phyloP scores from a whole-genome alignment of 306 rosid species.

The Coriaria nepalensis region DNA sequence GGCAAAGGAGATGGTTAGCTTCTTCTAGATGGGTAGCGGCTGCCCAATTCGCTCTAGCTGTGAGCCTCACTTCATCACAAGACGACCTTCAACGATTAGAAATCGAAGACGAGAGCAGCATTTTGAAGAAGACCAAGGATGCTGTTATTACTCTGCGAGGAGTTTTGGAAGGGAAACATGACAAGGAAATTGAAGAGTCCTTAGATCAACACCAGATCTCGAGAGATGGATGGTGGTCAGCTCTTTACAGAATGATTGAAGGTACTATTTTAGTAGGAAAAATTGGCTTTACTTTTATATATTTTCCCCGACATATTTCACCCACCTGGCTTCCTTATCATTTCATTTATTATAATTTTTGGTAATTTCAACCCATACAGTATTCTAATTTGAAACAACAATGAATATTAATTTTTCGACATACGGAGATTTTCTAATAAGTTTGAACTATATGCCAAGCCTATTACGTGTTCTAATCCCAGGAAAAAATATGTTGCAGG shows the following conservation, averaged over 20 bases:
- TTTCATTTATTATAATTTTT: too few relatives aligned
- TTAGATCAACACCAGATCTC: conserved; percentile 32
- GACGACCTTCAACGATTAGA: conserved; percentile 51
- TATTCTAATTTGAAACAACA: too few relatives aligned
- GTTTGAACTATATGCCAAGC: too few relatives aligned
- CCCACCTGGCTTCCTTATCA: too few relatives aligned
- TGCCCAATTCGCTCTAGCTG: conserved; percentile 71
- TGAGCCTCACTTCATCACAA: conserved; percentile 74
- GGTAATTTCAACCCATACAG: too few relatives aligned
- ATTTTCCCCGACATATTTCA: background rate
- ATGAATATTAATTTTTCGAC: too few relatives aligned
- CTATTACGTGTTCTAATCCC: too few relatives aligned
- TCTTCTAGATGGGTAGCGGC: conserved; percentile 67
- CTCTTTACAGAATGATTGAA: conserved; percentile 80
- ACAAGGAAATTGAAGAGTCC: conserved; percentile 51
- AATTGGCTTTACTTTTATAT: conserved; percentile 7
- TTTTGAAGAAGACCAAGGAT: conserved; percentile 44
- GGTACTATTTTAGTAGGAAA: conserved; percentile 30
- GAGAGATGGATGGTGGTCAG: conserved; percentile 60
- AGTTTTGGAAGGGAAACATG: conserved; percentile 77
- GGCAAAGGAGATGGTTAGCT: conserved; percentile 34
- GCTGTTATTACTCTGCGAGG: conserved; percentile 62
- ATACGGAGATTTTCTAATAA: too few relatives aligned
- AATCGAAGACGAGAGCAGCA: conserved; percentile 28
- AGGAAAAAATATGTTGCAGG: conserved; percentile 25